Conservation (phyloP, 805 yeast genomes). For the Metschnikowia dekortorum region DNA sequence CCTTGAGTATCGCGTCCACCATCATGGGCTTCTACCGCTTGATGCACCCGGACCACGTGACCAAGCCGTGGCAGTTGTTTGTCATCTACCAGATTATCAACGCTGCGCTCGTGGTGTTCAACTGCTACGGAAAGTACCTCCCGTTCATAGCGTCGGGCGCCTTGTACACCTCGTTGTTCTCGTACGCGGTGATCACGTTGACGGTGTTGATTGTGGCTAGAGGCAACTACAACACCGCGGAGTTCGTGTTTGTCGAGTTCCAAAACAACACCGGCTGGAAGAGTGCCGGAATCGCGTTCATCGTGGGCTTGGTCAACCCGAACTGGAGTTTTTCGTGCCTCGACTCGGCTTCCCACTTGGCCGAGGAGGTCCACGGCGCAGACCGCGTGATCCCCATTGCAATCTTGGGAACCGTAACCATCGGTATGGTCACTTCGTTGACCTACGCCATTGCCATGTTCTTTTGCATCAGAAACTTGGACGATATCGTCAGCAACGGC, state of each 20-base stretch:
- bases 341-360: constrained; percentile 40
- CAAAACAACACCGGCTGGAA: constrained; percentile 24
- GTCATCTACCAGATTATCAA: constrained; percentile 35
- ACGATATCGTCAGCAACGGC: constrained; percentile 22
- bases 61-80: constrained; percentile 34
- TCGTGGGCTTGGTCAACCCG: constrained; percentile 21
- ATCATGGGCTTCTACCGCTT: constrained; percentile 37
- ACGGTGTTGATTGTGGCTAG: constrained; percentile 37
- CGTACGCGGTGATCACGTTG: constrained; percentile 32
- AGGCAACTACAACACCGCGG: constrained; percentile 30
- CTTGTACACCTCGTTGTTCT: constrained; percentile 31
- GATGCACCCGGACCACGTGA: constrained; percentile 30
- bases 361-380: constrained; percentile 38
- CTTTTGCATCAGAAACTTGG: constrained; percentile 32
- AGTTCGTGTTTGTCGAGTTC: constrained; percentile 23
- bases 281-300: constrained; percentile 18
- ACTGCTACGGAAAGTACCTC: constrained; percentile 33
- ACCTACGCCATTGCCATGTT: constrained; percentile 39
- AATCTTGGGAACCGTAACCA: constrained; percentile 37
- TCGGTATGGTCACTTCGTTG: constrained; percentile 37
- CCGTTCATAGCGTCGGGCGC: constrained; percentile 33
- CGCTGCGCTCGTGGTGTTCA: constrained; percentile 28
- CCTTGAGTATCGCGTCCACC: constrained; percentile 30
- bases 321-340: constrained; percentile 33
- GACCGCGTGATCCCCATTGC: constrained; percentile 38